These are phyloP conservation scores for Amaranthus palmeri DNA, from an alignment of 148 eudicot species.

Conservation along the genomic window DNA sequence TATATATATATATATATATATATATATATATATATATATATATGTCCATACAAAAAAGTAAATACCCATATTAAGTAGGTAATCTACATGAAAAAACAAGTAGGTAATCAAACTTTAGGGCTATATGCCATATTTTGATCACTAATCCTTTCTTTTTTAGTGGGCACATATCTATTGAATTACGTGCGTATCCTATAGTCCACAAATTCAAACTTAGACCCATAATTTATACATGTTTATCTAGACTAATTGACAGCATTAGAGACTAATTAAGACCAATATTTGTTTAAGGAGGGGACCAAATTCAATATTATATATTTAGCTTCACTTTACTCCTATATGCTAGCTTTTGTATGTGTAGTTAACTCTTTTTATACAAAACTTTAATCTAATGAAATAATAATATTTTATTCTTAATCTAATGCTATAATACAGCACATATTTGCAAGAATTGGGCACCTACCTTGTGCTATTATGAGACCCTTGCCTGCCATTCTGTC, in stretches of 20 bases:
- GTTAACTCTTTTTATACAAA: background rate
- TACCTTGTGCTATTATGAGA: slow-evolving; percentile 18
- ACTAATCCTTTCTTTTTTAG: background rate
- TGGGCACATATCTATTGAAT: slow-evolving; percentile 8
- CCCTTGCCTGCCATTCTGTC: slow-evolving; percentile 23
- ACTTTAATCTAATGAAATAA: slow-evolving; percentile 5
- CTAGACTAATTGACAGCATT: slow-evolving; percentile 27
- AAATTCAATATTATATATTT: background rate
- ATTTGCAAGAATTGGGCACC: slow-evolving; percentile 20
- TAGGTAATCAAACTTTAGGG: slow-evolving; percentile 9
- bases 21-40: too few species aligned
- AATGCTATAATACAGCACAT: slow-evolving; percentile 15
- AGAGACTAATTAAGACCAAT: slow-evolving; percentile 19
- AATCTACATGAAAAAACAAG: slow-evolving; percentile 4
- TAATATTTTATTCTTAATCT: background rate
- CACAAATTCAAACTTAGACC: slow-evolving; percentile 3
- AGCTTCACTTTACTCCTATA: background rate
- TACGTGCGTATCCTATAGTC: slow-evolving; percentile 14
- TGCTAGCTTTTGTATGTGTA: background rate
- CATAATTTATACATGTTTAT: slow-evolving; percentile 14
- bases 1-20: too few species aligned
- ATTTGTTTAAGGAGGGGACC: slow-evolving; percentile 15
- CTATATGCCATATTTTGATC: background rate
- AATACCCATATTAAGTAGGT: background rate
- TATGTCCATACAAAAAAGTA: background rate